A percentile compares a stretch with the other conserved stretches of the same genome.
phyloP scores from a whole-genome alignment of 2,329 filamentous ascomycete genomes.

The Lecanicillium sp. region DNA sequence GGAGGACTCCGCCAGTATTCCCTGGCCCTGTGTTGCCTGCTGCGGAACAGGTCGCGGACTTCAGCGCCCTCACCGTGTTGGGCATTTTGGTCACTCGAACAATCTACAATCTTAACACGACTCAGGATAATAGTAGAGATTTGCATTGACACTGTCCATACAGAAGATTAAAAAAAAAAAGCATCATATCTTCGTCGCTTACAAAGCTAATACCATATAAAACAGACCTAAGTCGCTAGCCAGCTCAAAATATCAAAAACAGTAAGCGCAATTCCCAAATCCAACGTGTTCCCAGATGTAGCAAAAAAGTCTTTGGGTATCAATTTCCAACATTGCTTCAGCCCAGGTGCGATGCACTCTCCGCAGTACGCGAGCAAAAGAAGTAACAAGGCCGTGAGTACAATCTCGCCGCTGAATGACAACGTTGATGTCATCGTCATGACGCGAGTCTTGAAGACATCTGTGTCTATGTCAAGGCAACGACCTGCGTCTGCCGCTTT shows the following conservation, averaged over 20 bases:
- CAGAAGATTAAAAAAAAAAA: no score
- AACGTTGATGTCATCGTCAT: conserved; percentile 5
- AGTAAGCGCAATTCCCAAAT: not conserved
- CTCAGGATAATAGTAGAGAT: not conserved
- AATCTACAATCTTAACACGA: no score
- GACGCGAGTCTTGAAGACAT: conserved; percentile 7
- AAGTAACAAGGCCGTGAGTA: no score
- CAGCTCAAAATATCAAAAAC: not conserved
- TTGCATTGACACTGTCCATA: no score
- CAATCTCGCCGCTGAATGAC: not conserved
- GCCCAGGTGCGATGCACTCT: no score
- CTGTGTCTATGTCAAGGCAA: not conserved
- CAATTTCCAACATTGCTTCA: not conserved
- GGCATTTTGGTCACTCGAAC: no score
- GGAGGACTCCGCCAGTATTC: no score
- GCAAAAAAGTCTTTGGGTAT: conserved; percentile 7
- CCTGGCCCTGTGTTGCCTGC: no score
- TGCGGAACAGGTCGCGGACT: no score
- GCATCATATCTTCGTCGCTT: conserved; percentile 5
- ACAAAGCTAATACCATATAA: not conserved
- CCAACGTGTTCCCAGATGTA: not conserved
- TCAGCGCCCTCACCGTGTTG: no score
- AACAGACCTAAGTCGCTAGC: not conserved
- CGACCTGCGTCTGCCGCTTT: not conserved
- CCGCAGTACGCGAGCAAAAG: no score